Evolutionary conservation across 2,329 filamentous ascomycete species (phyloP).

Genomic region (Sporothrix brunneoviolacea): DNA sequence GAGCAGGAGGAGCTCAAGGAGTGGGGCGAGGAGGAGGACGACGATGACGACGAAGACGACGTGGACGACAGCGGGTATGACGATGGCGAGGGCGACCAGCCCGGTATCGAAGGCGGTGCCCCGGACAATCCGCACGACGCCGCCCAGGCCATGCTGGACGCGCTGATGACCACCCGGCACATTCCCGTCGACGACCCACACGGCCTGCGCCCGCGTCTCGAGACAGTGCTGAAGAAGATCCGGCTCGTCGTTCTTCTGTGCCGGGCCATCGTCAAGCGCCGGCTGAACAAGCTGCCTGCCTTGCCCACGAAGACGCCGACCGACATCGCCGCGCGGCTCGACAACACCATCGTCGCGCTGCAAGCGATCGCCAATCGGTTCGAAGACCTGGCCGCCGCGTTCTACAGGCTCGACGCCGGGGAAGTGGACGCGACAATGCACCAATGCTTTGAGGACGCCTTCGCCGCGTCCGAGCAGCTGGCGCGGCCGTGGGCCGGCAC

Average conservation of each 20-base stretch:
- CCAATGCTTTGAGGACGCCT: constrained; percentile 54
- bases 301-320: constrained; percentile 28
- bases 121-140: constrained; percentile 28
- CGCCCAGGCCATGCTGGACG: constrained; percentile 56
- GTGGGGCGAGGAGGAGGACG: constrained; percentile 69
- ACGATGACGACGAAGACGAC: constrained; percentile 30
- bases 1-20: constrained; percentile 80
- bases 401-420: constrained; percentile 61
- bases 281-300: constrained; percentile 55
- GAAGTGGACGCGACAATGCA: constrained; percentile 54
- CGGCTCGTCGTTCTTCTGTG: constrained; percentile 64
- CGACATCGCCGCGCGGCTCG: constrained; percentile 37
- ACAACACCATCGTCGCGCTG: constrained; percentile 51
- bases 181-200: constrained; percentile 60
- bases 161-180: constrained; percentile 57
- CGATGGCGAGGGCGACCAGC: constrained; percentile 16
- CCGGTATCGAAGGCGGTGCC: constrained; percentile 14
- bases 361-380: constrained; percentile 58
- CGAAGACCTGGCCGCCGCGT: constrained; percentile 62
- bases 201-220: constrained; percentile 57
- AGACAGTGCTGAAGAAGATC: constrained; percentile 56
- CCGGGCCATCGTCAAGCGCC: constrained; percentile 61
- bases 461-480: constrained; percentile 48
- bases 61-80: constrained; percentile 11
- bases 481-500: constrained; percentile 55